Evolutionary conservation across 2,329 filamentous ascomycete genomes (phyloP).

Genomic region (Cytospora schulzeri): DNA sequence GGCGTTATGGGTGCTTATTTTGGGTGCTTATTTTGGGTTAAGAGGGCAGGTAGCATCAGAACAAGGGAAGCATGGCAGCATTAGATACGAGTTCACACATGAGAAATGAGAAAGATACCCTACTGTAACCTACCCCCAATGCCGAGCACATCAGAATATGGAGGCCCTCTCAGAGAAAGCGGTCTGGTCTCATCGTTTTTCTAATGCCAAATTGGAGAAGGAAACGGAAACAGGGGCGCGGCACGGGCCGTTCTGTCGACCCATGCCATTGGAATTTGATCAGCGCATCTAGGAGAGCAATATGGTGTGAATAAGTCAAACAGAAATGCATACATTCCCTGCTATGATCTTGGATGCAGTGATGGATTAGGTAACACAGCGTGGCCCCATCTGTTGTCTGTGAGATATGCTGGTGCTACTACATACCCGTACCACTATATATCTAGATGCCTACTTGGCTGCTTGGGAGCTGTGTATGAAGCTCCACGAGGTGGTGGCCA

Average conservation of each 20-base stretch:
- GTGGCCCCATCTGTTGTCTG: too few relatives aligned
- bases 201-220: not conserved
- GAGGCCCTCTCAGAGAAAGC: not conserved
- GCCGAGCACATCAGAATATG: not conserved
- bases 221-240: not conserved
- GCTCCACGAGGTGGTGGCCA: not conserved
- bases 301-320: too few relatives aligned
- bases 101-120: slow-evolving; percentile 1
- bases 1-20: not conserved
- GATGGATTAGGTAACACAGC: too few relatives aligned
- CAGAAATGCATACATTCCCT: not conserved
- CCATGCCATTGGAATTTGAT: not conserved
- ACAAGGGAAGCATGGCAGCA: not conserved
- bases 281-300: not conserved
- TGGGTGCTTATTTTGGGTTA: not conserved
- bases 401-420: too few relatives aligned
- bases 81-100: not conserved
- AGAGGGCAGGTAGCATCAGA: not conserved
- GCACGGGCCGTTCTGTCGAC: not conserved
- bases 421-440: too few relatives aligned
- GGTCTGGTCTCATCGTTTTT: not conserved
- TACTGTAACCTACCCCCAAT: not conserved
- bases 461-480: not conserved
- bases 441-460: too few relatives aligned
- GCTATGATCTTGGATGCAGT: not conserved